Percentiles rank a stretch among this genome's conserved stretches.
Conservation (phyloP, 2,329 filamentous ascomycete species). For the Aciculosporium take region DNA sequence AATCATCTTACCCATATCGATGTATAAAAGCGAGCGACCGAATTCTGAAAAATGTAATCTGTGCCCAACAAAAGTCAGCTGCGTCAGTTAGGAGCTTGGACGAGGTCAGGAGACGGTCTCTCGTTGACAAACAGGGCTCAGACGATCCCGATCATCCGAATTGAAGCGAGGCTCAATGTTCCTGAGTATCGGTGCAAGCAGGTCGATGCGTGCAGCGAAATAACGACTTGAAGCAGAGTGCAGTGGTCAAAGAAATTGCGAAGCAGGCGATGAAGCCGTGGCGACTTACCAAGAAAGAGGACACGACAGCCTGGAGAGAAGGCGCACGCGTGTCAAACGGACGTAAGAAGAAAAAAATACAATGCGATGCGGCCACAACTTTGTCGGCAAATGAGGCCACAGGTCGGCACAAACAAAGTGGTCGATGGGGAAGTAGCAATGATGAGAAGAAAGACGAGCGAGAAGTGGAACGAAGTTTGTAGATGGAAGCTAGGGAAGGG, state of each 20-base stretch:
- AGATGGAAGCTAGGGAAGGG: slow-evolving; percentile 12
- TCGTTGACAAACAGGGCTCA: not conserved
- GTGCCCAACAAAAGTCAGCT: slow-evolving; percentile 4
- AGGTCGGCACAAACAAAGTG: slow-evolving; percentile 5
- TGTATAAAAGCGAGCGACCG: slow-evolving; percentile 24
- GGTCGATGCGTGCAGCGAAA: not conserved
- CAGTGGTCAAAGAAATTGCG: not conserved
- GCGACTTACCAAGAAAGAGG: slow-evolving; percentile 11
- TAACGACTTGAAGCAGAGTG: not conserved
- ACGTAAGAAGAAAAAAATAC: slow-evolving; percentile 14
- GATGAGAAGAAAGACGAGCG: slow-evolving; percentile 15
- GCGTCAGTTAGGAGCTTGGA: slow-evolving; percentile 12
- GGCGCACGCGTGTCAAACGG: slow-evolving; percentile 21
- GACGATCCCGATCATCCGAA: not conserved
- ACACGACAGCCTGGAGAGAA: slow-evolving; percentile 8
- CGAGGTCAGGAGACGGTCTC: slow-evolving; percentile 10
- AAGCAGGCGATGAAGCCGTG: slow-evolving; percentile 3
- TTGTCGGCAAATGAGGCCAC: slow-evolving; percentile 8
- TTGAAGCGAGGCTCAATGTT: not conserved
- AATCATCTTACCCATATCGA: slow-evolving; percentile 27
- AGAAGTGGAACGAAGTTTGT: slow-evolving; percentile 10
- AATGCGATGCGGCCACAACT: slow-evolving; percentile 12
- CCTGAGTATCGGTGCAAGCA: not conserved
- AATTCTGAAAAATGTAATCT: slow-evolving; percentile 12
- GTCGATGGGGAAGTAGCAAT: slow-evolving; percentile 23